A percentile compares a stretch with the other conserved stretches of the same genome.
These are phyloP conservation scores for Litsea cubeba DNA, from an alignment of 164 flowering plant species.

Conservation along the genomic window DNA sequence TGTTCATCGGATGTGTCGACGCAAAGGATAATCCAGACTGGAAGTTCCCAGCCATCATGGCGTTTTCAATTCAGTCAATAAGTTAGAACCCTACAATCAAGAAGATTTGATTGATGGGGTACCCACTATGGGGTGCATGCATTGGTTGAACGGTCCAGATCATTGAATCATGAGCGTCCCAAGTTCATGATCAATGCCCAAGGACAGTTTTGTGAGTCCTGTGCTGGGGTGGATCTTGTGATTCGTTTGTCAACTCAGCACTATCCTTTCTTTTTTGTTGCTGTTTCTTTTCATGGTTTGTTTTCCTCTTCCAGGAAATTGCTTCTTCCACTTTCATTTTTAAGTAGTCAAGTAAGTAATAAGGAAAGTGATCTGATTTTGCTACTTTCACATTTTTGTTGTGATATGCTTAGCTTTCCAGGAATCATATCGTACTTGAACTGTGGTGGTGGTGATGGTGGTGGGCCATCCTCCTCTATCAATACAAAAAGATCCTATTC, in stretches of 20 bases:
- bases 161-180: no score
- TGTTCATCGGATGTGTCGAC: no score
- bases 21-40: no score
- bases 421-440: conserved; percentile 1
- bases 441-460: conserved; percentile 2
- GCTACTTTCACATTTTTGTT: conserved; percentile 1
- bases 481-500: not conserved
- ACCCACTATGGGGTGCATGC: no score
- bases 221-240: not conserved
- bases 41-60: no score
- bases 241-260: not conserved
- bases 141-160: no score
- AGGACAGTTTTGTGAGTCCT: no score
- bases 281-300: not conserved
- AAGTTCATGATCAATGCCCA: no score
- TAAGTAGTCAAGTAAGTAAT: not conserved
- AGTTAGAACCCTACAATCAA: no score
- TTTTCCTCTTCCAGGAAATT: not conserved
- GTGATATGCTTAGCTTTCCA: conserved; percentile 5
- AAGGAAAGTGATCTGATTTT: not conserved
- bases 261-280: not conserved
- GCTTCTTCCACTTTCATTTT: not conserved
- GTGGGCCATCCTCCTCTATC: conserved; percentile 1
- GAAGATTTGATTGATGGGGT: no score
- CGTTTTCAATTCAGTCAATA: no score